phyloP scores from a whole-genome alignment of 2,329 filamentous ascomycete genomes.

The Ophiostoma sp. region DNA sequence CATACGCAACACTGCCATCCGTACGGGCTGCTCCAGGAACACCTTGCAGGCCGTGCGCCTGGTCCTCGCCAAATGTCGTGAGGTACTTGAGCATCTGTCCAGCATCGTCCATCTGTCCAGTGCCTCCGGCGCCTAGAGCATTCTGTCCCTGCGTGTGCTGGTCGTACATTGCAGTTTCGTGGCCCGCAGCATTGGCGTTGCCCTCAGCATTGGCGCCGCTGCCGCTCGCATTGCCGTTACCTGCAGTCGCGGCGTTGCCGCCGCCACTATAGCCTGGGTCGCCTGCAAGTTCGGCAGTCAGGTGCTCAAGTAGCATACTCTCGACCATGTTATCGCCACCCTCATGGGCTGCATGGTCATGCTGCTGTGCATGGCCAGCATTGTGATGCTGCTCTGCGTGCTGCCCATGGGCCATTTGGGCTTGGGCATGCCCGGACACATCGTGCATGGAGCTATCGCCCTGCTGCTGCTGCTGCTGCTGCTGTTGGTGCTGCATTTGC shows the following conservation, averaged over 20 bases:
- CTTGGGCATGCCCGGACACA: background rate
- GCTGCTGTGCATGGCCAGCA: background rate
- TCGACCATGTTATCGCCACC: slow-evolving; percentile 10
- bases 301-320: slow-evolving; percentile 8
- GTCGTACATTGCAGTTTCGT: background rate
- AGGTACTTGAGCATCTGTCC: background rate
- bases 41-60: background rate
- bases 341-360: background rate
- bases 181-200: background rate
- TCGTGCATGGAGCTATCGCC: slow-evolving; percentile 13
- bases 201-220: background rate
- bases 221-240: background rate
- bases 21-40: background rate
- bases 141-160: background rate
- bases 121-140: background rate
- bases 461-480: background rate
- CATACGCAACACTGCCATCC: background rate
- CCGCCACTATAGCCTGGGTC: slow-evolving; percentile 11
- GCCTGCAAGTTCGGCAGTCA: slow-evolving; percentile 13
- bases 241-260: background rate
- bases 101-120: background rate
- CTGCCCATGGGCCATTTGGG: slow-evolving; percentile 5
- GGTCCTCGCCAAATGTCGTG: background rate
- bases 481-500: slow-evolving; percentile 13
- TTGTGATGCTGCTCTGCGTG: slow-evolving; percentile 6